Base-by-base conservation (phyloP, 495 filamentous ascomycete genomes). In the Filosporella fistucella region DNA sequence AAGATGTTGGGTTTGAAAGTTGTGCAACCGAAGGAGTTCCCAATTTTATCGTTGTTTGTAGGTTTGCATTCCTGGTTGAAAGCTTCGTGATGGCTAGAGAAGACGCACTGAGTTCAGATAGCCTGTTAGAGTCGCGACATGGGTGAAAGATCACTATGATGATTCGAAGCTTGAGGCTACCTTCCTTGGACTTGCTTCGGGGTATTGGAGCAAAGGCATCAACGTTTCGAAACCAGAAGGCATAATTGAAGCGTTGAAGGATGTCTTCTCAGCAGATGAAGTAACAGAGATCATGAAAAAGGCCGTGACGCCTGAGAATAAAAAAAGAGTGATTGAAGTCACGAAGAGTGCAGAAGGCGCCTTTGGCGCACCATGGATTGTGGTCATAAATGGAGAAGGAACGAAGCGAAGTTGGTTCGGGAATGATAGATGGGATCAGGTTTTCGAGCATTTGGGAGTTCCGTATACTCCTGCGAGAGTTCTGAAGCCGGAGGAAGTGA, bases 301-400 rank as follows among this genome's bases (percentile, higher is more conserved):
- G 6, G 51, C 51, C 7, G 25, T 53, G 28, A 28, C 25, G 14
- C 44, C 51, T 11, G 51, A 53, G 51, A 53, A 53, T 21, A 53
- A 53, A 24, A 48, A 47, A 22, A 23, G 24, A 40, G 51, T 53
- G 20, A 21, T 53, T 32, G 51, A 53, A 4, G 16, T 32, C 28
- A 53, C 51, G 16, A 47, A 11, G 22, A 32, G 44, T 2, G 29
- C 43, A 4, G n/a, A n/a, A n/a, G 45, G 45, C 4, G 51, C 51
- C 7, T 53, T 53, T 43, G 51, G 51, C n/a, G 51, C 51, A 4
- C 51, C 51, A 14, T 53, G 51, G 51, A 53, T 53, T 22, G 39
- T 47, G 25, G 43, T 2, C 11, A 44, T 52, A 1, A 43, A 47
- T 24, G 25, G 36, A 9, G 51, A 47, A 1, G 51, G 37, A 2